phyloP scores from a whole-genome alignment of 148 eudicot species.

The Amaranthus hypochondriacus region DNA sequence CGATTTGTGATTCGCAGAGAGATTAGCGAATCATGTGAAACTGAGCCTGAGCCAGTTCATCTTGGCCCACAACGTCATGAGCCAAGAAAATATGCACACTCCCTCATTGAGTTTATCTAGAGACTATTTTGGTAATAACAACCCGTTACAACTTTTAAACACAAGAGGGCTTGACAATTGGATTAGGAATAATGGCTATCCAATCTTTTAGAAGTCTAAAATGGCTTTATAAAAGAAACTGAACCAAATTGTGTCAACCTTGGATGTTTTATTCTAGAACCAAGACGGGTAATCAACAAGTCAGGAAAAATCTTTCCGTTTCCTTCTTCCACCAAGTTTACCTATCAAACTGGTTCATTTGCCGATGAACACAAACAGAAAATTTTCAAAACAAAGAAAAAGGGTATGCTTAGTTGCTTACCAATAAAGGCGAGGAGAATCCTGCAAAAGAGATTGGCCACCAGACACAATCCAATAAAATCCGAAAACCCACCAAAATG shows the following conservation, averaged over 20 bases:
- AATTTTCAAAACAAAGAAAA: background rate
- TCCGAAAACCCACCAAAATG: slow-evolving; percentile 71
- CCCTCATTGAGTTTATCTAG: background rate
- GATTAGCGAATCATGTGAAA: no score
- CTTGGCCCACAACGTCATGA: no score
- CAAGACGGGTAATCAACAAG: slow-evolving; percentile 2
- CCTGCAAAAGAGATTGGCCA: slow-evolving; percentile 57
- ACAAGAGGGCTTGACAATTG: background rate
- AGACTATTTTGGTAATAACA: background rate
- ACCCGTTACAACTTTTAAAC: background rate
- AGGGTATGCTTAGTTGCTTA: slow-evolving; percentile 16
- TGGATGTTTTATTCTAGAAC: background rate
- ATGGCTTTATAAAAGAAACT: no score
- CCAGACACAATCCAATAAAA: slow-evolving; percentile 55
- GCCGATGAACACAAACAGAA: background rate
- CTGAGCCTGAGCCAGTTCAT: no score
- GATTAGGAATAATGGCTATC: no score
- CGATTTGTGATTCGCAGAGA: no score
- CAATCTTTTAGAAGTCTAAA: no score
- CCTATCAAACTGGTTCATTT: background rate
- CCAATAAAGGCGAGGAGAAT: slow-evolving; percentile 64
- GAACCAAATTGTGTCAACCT: no score
- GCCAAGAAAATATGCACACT: background rate
- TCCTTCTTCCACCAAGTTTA: background rate
- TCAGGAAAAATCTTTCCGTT: background rate